phyloP scores from a whole-genome alignment of 148 eudicot genomes.

The Linanthus parryae region DNA sequence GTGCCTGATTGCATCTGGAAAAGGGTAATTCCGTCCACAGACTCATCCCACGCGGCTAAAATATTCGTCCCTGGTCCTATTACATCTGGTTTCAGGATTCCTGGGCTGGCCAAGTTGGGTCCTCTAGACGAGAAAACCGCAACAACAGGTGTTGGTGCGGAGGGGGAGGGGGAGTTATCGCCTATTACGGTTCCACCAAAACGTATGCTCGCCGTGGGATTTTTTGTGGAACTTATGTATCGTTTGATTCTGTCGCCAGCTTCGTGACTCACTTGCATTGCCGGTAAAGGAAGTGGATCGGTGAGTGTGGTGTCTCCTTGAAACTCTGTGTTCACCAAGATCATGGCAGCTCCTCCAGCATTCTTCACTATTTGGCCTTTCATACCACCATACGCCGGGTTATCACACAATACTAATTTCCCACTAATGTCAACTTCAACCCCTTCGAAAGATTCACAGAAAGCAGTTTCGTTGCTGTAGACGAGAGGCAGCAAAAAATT shows the following conservation, averaged over 20 bases:
- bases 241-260: slow-evolving; percentile 6
- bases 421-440: slow-evolving; percentile 3
- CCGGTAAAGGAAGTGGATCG: slow-evolving; percentile 25
- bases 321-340: slow-evolving; percentile 3
- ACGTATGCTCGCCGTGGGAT: no score
- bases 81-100: slow-evolving; percentile 14
- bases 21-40: no score
- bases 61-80: slow-evolving; percentile 19
- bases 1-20: slow-evolving; percentile 34
- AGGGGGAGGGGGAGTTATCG: no score
- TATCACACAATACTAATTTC: slow-evolving; percentile 14
- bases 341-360: slow-evolving; percentile 20
- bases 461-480: neutral
- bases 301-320: slow-evolving; percentile 19
- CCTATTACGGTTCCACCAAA: no score
- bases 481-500: neutral
- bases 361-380: slow-evolving; percentile 15
- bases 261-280: slow-evolving; percentile 10
- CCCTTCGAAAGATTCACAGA: slow-evolving; percentile 2
- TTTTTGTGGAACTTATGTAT: slow-evolving; percentile 9
- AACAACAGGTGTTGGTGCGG: slow-evolving; percentile 15
- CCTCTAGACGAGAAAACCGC: slow-evolving; percentile 10
- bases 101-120: slow-evolving; percentile 8
- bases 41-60: slow-evolving; percentile 25
- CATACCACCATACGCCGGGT: slow-evolving; percentile 6